Base-by-base conservation (phyloP, 306 rosid genomes). In the Hippophae rhamnoides region DNA sequence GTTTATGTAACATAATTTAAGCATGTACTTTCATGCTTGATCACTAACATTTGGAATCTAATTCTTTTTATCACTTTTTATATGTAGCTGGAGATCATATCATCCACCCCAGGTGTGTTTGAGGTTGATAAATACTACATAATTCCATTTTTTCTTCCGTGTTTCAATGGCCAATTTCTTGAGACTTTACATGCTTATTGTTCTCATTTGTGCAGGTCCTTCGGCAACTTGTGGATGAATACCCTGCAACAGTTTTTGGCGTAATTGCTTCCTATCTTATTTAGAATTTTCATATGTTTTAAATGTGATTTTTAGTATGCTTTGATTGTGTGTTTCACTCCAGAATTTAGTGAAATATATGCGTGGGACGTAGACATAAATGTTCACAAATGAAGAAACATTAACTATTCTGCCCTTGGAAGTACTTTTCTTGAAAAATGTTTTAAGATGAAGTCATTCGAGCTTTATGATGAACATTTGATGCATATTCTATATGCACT, bases 31-130 rank as follows among this genome's bases (percentile, higher is more conserved):
- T 8, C 8, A 45, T 58, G 40, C 31, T 47, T 2, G 25, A 65
- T 60, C 43, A 46, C 62, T 53, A 58, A 43, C 6, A 12, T 69
- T 53, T 47, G 55, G 66, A 50, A 78, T 79, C 74, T 57, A 63
- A 72, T 55, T 12, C 13, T 54, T 41, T 60, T 53, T 80, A 8
- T 48, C 38, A 6, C 10, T 51, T 48, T 78, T 69, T 41, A 25
- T 44, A 43, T 82, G 89, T 58, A 87, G 97, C 71, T 90, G 76
- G 95, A 90, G 84, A 83, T 87, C 70, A 95, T 90, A 67, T 60
- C 76, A 79, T 81, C 90, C 11, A 90, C 95, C 14, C 94, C 95
- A 64, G 90, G 90, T 68, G 95, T 87, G 76, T 80, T 90, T 59
- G 87, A 87, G 97, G 97, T 89, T 81, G 87, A 72, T 63, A 10